Evolutionary conservation across 352 stramenopile genomes (phyloP).

Genomic region (Globisporangium cylindrosporum): DNA sequence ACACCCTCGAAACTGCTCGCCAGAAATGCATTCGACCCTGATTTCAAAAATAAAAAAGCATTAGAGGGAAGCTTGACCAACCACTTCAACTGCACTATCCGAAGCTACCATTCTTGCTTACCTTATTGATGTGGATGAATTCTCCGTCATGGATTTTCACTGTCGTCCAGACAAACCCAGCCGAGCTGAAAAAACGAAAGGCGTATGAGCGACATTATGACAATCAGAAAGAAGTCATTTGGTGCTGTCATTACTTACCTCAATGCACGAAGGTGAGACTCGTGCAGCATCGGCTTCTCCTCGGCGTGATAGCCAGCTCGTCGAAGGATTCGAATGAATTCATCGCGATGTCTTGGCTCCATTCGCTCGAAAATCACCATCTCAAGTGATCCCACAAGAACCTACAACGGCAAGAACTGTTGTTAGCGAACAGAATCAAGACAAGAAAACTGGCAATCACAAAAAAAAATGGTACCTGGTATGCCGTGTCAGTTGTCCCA

Average conservation of each 20-base stretch:
- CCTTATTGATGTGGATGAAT: slow-evolving; percentile 85
- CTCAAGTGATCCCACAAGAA: slow-evolving; percentile 74
- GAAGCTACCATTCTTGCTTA: slow-evolving; percentile 6
- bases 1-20: slow-evolving; percentile 62
- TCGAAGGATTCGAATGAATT: slow-evolving; percentile 62
- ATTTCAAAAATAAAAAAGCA: background rate
- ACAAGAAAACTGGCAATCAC: slow-evolving; percentile 2
- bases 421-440: background rate
- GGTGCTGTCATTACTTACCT: slow-evolving; percentile 22
- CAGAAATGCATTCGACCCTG: slow-evolving; percentile 81
- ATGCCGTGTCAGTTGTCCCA: slow-evolving; percentile 76
- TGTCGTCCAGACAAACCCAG: slow-evolving; percentile 71
- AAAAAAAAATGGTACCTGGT: slow-evolving; percentile 37
- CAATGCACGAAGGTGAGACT: slow-evolving; percentile 64
- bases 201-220: background rate
- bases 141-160: slow-evolving; percentile 76
- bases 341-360: slow-evolving; percentile 50
- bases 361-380: slow-evolving; percentile 85
- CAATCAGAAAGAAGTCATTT: background rate
- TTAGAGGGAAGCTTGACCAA: background rate
- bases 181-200: slow-evolving; percentile 28
- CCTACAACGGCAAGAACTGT: slow-evolving; percentile 19
- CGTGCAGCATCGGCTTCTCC: slow-evolving; percentile 72
- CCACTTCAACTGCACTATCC: background rate
- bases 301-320: slow-evolving; percentile 55